Base-by-base conservation (phyloP, 2,329 filamentous ascomycete species). In the Botryosphaeria dothidea region DNA sequence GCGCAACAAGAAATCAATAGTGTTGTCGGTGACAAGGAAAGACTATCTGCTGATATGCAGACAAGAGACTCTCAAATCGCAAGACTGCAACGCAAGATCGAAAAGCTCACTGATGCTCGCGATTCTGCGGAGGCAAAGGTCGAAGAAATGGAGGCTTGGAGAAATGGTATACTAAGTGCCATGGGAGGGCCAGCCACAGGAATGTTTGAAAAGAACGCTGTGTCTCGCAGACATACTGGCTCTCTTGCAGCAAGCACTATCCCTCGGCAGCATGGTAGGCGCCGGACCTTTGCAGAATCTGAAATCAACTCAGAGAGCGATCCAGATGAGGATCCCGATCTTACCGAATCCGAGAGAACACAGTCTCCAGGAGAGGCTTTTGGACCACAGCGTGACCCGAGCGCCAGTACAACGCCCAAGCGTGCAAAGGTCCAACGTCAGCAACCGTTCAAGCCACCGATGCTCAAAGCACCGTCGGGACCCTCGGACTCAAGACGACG, bases 371-470 rank as follows among this genome's bases (percentile, higher is more conserved):
- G 25, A 41, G 36, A 9, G 6, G 2, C 3, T 9, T 5, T 3
- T 6, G 27, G 19, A 3, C 23, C 56, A 8, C 27, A 60, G 23
- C 25, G n/a, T 15, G 29, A 17, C 27, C 21, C 3, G 23, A 60
- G 56, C 9, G 41, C 25, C 41, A 60, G 38, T 19, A 73, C 74
- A 1, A 79, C 76, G 27, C 79, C 80, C 3, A 83, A 83, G 67
- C 77, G 81, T 17, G 66, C 73, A 1, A 79, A 77, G 62, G 72
- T 75, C 27, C 71, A 73, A 5, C 72, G 45, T 17, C 63, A 65
- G 15, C 63, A 70, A 21, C 69, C 75, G 1, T 75, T 74, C 67
- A 76, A 74, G 51, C 67, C 70, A 5, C 71, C 75, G 27, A 65
- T 68, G 3, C 69, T 74, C 15, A 56, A 57, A 15, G 21, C 45